Conservation (phyloP, 441 rosid genomes). For the Gossypium aridum region DNA sequence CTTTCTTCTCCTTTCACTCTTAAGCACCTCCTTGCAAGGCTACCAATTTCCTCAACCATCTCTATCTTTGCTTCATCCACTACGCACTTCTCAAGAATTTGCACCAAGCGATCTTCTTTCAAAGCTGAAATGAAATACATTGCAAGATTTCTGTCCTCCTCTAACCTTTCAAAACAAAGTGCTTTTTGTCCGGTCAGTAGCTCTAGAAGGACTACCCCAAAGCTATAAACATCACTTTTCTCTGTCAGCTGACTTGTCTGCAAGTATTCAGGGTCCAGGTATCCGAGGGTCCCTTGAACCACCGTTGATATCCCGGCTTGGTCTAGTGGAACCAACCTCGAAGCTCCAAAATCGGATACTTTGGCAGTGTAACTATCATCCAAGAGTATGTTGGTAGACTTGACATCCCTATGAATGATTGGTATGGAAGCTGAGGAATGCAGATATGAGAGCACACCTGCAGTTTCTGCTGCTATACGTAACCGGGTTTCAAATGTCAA, state of each 20-base stretch:
- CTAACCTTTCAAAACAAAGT: background rate
- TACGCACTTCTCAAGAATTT: background rate
- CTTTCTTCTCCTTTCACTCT: background rate
- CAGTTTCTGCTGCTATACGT: slow-evolving; percentile 28
- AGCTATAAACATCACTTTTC: slow-evolving; percentile 11
- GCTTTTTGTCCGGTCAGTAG: background rate
- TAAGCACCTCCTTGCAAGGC: background rate
- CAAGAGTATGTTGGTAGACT: slow-evolving; percentile 30
- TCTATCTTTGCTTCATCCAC: background rate
- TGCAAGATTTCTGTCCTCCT: background rate
- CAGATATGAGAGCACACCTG: slow-evolving; percentile 32
- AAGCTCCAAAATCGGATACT: slow-evolving; percentile 44
- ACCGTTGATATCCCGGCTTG: slow-evolving; percentile 28
- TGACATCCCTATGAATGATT: slow-evolving; percentile 35
- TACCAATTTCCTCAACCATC: background rate
- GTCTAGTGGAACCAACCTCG: slow-evolving; percentile 31
- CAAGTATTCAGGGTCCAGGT: slow-evolving; percentile 10
- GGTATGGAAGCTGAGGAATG: slow-evolving; percentile 34
- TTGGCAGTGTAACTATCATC: slow-evolving; percentile 32
- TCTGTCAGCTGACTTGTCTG: slow-evolving; percentile 1
- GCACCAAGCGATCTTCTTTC: background rate
- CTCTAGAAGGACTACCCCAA: slow-evolving; percentile 3
- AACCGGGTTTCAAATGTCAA: slow-evolving; percentile 25
- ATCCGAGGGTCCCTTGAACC: slow-evolving; percentile 20
- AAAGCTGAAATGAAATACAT: background rate